Evolutionary conservation across 805 yeast species (phyloP), one percentile per base, ranked within the genome.

Genomic region (Saccharomycopsis fibuligera): DNA sequence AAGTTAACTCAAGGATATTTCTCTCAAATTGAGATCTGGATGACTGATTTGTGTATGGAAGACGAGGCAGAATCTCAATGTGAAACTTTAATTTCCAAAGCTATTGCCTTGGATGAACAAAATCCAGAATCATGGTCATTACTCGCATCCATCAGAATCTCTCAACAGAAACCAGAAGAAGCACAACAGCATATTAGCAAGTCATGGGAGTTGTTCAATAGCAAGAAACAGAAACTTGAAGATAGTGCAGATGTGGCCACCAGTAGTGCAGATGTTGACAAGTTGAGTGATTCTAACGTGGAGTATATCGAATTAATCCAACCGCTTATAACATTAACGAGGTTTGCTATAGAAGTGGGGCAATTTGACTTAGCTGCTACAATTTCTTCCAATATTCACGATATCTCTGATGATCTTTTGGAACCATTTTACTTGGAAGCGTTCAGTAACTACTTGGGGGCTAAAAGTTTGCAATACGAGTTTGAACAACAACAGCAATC

Each of bases 11-110:
- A 81, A 60, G 96, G 91, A 0, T 68, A 87, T 24, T 81, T 91
- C 56, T 82, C 96, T 5, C 75, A 83, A 68, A 85, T 93, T 59
- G 99, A 91, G 65, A 84, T 87, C 49, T 90, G 96, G 96, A 87
- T 89, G 97, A 91, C 98, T 1, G 97, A 91, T 68, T 69, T 90
- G 55, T 90, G 98, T 69, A 88, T 90, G 96, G 95, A 87, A 59
- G 79, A 79, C 2, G 81, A 83, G 56, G 98, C 98, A 2, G 98
- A 93, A 65, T 21, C 63, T 6, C 74, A 79, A 62, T 93, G 98
- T 67, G 85, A 89, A 57, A 72, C 72, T 48, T 70, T 86, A 55
- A 82, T 90, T 47, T 65, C 75, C 9, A 76, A 75, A 56, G 66
- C 75, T 45, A 64, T 86, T 30, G 84, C 83, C 54, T 35, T 54